Percentiles rank a stretch among this genome's conserved stretches.
phyloP scores from a whole-genome alignment of 2,329 filamentous ascomycete genomes.

The Alternaria alternata region DNA sequence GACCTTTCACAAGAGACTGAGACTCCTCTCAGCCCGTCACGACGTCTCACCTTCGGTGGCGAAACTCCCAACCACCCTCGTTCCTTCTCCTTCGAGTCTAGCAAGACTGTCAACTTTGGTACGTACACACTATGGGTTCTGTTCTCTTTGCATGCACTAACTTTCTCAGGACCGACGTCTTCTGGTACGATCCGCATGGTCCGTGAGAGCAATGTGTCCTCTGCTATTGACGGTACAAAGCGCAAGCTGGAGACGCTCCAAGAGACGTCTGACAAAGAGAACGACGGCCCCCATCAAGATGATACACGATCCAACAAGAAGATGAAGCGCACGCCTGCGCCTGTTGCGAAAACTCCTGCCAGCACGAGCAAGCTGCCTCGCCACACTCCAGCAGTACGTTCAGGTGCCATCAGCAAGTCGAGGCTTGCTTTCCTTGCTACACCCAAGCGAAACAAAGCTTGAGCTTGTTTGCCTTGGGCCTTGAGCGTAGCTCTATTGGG shows the following conservation, averaged over 20 bases:
- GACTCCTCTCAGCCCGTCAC: constrained; percentile 37
- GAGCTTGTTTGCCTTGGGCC: not conserved
- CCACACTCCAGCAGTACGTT: constrained; percentile 38
- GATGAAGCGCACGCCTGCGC: constrained; percentile 33
- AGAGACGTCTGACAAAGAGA: constrained; percentile 55
- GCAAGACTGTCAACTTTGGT: constrained; percentile 55
- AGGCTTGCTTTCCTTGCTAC: constrained; percentile 50
- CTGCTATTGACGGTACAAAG: constrained; percentile 50
- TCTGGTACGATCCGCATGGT: constrained; percentile 54
- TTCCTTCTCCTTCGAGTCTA: constrained; percentile 60
- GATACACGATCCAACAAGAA: constrained; percentile 48
- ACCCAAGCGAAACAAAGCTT: constrained; percentile 48
- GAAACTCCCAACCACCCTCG: constrained; percentile 42
- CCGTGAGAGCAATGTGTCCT: constrained; percentile 53
- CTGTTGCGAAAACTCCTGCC: constrained; percentile 41
- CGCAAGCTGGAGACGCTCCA: constrained; percentile 54
- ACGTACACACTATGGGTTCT: not conserved
- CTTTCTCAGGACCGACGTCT: constrained; percentile 40
- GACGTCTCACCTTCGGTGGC: constrained; percentile 48
- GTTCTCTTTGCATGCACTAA: not conserved
- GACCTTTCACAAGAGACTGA: constrained; percentile 41
- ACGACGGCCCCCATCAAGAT: constrained; percentile 40
- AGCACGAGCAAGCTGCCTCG: constrained; percentile 42
- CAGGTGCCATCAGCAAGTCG: constrained; percentile 47
- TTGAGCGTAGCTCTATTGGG: not conserved